Evolutionary conservation across 257 asterid genomes (phyloP).

Genomic region (Nicotiana otophora): DNA sequence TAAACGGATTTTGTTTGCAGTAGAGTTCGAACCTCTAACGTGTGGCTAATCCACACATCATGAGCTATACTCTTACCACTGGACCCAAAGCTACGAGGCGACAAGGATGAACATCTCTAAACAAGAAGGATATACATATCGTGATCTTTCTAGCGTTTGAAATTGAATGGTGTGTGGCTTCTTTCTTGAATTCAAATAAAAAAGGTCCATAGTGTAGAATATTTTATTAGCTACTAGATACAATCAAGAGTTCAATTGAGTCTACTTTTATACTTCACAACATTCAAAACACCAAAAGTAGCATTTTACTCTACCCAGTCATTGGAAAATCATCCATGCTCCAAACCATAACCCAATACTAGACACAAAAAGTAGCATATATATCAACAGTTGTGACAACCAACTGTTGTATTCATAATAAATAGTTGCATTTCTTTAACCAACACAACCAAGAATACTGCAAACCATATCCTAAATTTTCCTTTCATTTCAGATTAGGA

Average conservation of each 20-base stretch:
- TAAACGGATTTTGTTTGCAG: not conserved
- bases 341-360: not conserved
- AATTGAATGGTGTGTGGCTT: not conserved
- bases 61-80: not conserved
- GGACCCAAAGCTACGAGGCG: not conserved
- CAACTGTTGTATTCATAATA: not conserved
- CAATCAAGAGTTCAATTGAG: not conserved
- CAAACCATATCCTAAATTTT: not conserved
- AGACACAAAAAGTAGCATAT: not conserved
- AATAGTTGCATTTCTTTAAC: not conserved
- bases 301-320: not conserved
- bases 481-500: not conserved
- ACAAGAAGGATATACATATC: not conserved
- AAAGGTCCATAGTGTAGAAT: not conserved
- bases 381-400: not conserved
- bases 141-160: not conserved
- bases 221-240: not conserved
- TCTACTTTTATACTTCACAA: not conserved
- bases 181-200: not conserved
- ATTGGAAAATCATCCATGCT: not conserved
- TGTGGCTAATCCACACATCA: not conserved
- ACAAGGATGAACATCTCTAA: not conserved
- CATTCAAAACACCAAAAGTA: not conserved
- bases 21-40: not conserved
- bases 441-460: not conserved